Evolutionary conservation across 2,329 filamentous ascomycete genomes (phyloP), one percentile per base, ranked within the genome.

Genomic region (Beauveria asiatica): DNA sequence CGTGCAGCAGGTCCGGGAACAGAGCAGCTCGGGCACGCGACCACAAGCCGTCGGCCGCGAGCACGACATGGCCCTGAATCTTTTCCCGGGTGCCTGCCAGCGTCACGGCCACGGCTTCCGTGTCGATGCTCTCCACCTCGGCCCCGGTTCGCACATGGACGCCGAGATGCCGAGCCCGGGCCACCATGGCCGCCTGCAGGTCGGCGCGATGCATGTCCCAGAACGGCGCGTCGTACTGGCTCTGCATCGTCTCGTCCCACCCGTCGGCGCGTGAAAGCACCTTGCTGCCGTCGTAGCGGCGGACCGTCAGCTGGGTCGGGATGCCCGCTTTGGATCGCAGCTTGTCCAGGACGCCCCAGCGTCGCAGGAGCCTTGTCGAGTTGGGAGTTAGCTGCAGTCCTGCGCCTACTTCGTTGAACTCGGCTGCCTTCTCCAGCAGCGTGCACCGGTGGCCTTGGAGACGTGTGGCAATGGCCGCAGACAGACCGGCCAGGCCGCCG

Each of bases 11-110:
- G 0, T 76, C 76, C 0, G 82, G 68, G 17, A 82, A 78, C 3
- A 72, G 71, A 55, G 78, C 75, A 48, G 16, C 45, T 0, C 84
- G 76, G 49, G 79, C 83, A 13, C 74, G 73, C 2, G 83, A 86
- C 83, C 84, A 86, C 0, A 88, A 70, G 0, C 86, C 86, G 63
- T 89, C 86, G 0, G 84, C 83, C 0, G 78, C 85, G 1, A 89
- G 75, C 5, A 89, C 73, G 7, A 88, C 70, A 64, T 88, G 83
- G 2, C 76, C 80, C 0, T 69, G 68, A 0, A 65, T 27, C 27
- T 64, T 62, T 0, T 57, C 65, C 1, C 65, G 70, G 1, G 45
- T 21, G 0, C 78, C 80, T 5, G 67, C 66, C 5, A 70, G 69
- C 0, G 74, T 76, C 0, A 82, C 67, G 5, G 72, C 73, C 1